A percentile compares a stretch with the other conserved stretches of the same genome.
Conservation (phyloP, 2,329 filamentous ascomycete species). For the Exutisphaerella laricina region DNA sequence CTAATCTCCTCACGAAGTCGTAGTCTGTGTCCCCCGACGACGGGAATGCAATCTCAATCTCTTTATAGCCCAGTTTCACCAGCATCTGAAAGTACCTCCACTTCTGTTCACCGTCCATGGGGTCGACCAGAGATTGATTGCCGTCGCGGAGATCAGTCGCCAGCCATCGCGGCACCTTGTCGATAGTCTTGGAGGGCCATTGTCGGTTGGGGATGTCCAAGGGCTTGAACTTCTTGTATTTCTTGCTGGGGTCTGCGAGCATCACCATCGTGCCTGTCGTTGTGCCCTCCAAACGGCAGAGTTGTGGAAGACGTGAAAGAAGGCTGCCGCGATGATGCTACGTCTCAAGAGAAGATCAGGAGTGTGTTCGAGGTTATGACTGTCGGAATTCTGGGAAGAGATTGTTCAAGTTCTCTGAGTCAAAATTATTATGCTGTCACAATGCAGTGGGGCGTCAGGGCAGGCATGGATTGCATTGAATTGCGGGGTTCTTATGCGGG, state of each 20-base stretch:
- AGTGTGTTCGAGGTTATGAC: too few relatives aligned
- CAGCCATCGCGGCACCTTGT: conserved; percentile 85
- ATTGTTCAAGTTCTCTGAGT: too few relatives aligned
- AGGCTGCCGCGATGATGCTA: too few relatives aligned
- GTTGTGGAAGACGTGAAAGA: background rate
- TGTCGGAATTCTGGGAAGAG: too few relatives aligned
- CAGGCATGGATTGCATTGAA: too few relatives aligned
- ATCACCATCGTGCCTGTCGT: background rate
- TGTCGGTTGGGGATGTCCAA: conserved; percentile 63
- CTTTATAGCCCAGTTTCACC: conserved; percentile 86
- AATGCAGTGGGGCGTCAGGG: too few relatives aligned
- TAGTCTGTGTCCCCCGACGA: conserved; percentile 94
- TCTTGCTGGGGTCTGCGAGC: conserved; percentile 59
- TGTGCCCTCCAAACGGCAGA: background rate
- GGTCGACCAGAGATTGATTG: conserved; percentile 87
- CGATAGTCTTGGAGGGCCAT: conserved; percentile 79
- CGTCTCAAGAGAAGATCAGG: too few relatives aligned
- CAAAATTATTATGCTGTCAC: too few relatives aligned
- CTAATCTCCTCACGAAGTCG: conserved; percentile 82
- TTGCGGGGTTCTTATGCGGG: too few relatives aligned
- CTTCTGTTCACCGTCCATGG: conserved; percentile 96
- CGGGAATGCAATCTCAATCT: conserved; percentile 94
- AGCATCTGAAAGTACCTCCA: conserved; percentile 95
- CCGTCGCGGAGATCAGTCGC: conserved; percentile 85
- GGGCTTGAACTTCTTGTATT: conserved; percentile 67